A percentile compares a stretch with the other conserved stretches of the same genome.
phyloP scores from a whole-genome alignment of 257 asterid genomes.

The Capsicum rhomboideum region DNA sequence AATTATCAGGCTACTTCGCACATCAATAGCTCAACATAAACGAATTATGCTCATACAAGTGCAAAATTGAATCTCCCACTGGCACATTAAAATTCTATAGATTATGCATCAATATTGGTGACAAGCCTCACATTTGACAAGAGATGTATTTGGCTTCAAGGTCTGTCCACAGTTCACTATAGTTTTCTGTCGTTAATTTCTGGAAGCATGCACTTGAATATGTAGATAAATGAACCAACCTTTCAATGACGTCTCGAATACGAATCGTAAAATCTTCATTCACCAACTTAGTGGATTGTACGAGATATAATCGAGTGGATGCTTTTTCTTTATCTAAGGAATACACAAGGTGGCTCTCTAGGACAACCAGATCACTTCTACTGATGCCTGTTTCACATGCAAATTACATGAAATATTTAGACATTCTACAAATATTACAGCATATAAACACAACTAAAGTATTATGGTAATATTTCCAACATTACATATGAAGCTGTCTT shows the following conservation, averaged over 20 bases:
- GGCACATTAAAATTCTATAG: background rate
- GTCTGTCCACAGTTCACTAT: background rate
- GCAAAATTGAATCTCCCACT: background rate
- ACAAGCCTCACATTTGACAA: background rate
- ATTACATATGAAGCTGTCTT: background rate
- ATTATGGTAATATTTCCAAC: background rate
- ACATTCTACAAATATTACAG: background rate
- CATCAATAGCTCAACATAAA: background rate
- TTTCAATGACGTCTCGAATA: background rate
- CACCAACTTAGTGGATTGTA: slow-evolving; percentile 9
- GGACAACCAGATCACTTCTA: slow-evolving; percentile 8
- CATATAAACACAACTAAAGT: background rate
- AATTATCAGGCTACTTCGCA: background rate
- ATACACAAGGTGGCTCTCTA: slow-evolving; percentile 19
- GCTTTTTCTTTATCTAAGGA: slow-evolving; percentile 19
- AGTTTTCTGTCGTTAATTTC: background rate
- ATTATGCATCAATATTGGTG: background rate
- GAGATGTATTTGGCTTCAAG: background rate
- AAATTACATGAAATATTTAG: slow-evolving; percentile 2
- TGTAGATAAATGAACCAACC: slow-evolving; percentile 10
- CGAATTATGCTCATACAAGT: background rate
- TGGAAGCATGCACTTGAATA: background rate
- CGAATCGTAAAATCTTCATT: slow-evolving; percentile 7
- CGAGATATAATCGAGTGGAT: slow-evolving; percentile 12
- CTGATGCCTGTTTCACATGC: slow-evolving; percentile 11